Evolutionary conservation across 768 basidiomycete species (phyloP).

Genomic region (Goffeauzyma gilvescens): DNA sequence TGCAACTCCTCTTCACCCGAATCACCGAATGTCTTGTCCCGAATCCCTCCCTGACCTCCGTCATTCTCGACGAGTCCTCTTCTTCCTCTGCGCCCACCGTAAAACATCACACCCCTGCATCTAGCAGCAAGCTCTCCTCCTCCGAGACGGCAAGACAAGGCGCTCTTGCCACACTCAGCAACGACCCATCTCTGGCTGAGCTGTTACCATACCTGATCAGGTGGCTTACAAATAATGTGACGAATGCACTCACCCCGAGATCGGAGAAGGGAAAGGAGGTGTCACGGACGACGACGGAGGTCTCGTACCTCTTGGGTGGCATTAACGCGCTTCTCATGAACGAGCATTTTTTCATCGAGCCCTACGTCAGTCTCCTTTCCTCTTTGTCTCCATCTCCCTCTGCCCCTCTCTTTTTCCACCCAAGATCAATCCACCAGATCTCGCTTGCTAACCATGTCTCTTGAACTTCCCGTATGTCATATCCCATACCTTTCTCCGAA

Average conservation of each 20-base stretch:
- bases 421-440: not conserved
- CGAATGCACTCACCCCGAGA: too few species aligned
- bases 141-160: constrained; percentile 44
- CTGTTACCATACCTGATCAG: constrained; percentile 81
- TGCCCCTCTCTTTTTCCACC: not conserved
- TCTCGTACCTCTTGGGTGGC: constrained; percentile 69
- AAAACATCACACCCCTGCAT: too few species aligned
- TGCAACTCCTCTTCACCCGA: constrained; percentile 84
- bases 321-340: constrained; percentile 72
- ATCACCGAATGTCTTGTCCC: constrained; percentile 70
- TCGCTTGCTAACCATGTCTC: not conserved
- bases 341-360: constrained; percentile 75
- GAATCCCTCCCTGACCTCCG: constrained; percentile 2
- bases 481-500: not conserved
- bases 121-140: too few species aligned
- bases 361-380: constrained; percentile 53
- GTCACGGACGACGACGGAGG: constrained; percentile 42
- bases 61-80: too few species aligned
- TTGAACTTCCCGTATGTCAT: not conserved
- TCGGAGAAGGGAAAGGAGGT: constrained; percentile 43
- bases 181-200: constrained; percentile 78
- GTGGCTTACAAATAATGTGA: too few species aligned
- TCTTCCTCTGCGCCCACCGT: too few species aligned
- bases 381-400: not conserved
- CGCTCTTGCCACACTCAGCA: constrained; percentile 69